phyloP scores from a whole-genome alignment of 2,329 filamentous ascomycete genomes.

The Trichoderma sp. region DNA sequence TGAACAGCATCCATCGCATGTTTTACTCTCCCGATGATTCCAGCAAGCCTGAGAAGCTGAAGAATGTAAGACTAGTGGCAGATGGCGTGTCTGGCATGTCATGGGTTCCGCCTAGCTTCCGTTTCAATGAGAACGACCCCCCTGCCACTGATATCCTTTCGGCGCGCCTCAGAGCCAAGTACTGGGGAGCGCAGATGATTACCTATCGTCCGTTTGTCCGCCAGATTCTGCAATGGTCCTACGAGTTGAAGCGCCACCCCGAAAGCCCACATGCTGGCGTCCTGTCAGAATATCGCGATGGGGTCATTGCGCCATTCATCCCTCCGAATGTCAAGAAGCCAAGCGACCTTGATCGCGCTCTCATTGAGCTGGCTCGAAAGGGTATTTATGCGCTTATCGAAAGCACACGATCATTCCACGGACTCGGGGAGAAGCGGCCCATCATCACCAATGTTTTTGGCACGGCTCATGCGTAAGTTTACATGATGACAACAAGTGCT shows the following conservation, averaged over 20 bases:
- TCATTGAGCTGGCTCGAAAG: constrained; percentile 59
- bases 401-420: constrained; percentile 82
- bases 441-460: constrained; percentile 97
- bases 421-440: constrained; percentile 64
- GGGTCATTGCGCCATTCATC: constrained; percentile 45
- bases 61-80: constrained; percentile 53
- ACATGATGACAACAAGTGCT: neutral
- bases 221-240: constrained; percentile 57
- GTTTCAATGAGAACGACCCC: constrained; percentile 67
- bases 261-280: constrained; percentile 41
- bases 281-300: constrained; percentile 43
- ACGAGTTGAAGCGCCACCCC: constrained; percentile 43
- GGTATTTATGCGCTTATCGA: constrained; percentile 77
- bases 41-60: constrained; percentile 43
- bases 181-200: constrained; percentile 89
- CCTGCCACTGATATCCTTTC: constrained; percentile 77
- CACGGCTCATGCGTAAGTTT: constrained; percentile 89
- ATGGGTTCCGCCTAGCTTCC: constrained; percentile 56
- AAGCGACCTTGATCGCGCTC: constrained; percentile 48
- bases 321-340: constrained; percentile 43
- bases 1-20: constrained; percentile 65
- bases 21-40: constrained; percentile 55
- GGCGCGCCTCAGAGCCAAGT: constrained; percentile 87
- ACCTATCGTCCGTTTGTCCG: constrained; percentile 78
- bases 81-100: constrained; percentile 47